Percentiles rank a stretch among this genome's conserved stretches.
Conservation (phyloP, 495 filamentous ascomycete species). For the Collariella sp. region DNA sequence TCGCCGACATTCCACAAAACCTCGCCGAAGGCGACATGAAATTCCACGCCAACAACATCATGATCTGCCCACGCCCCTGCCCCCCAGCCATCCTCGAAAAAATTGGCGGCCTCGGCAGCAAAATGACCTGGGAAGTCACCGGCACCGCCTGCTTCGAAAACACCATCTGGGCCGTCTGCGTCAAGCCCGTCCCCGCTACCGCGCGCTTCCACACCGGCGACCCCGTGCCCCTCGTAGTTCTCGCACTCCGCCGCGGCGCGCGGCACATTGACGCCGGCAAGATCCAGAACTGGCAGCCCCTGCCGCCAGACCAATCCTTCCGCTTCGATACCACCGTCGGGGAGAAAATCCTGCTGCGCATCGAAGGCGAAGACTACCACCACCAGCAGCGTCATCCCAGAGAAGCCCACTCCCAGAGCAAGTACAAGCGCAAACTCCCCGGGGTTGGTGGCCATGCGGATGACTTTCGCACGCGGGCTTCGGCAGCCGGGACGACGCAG, state of each 20-base stretch:
- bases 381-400: constrained; percentile 38
- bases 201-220: constrained; percentile 67
- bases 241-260: constrained; percentile 61
- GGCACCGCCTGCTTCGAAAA: constrained; percentile 66
- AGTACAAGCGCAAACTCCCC: constrained; percentile 44
- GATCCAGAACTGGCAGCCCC: constrained; percentile 77
- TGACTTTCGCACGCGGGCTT: constrained; percentile 21
- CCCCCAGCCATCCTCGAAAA: constrained; percentile 60
- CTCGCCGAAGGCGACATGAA: constrained; percentile 58
- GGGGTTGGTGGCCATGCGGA: constrained; percentile 32
- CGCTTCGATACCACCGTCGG: constrained; percentile 72
- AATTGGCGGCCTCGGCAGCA: constrained; percentile 76
- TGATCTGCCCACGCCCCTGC: constrained; percentile 72
- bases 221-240: constrained; percentile 60
- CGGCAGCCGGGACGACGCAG: constrained; percentile 15
- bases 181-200: constrained; percentile 59
- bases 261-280: constrained; percentile 71
- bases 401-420: constrained; percentile 41
- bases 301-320: constrained; percentile 55
- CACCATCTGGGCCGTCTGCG: constrained; percentile 75
- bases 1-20: constrained; percentile 54
- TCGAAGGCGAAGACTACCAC: constrained; percentile 63
- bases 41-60: constrained; percentile 79
- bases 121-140: constrained; percentile 73
- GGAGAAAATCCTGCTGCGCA: constrained; percentile 72